Base-by-base conservation (phyloP, 768 basidiomycete species). In the Filobasidium floriforme region DNA sequence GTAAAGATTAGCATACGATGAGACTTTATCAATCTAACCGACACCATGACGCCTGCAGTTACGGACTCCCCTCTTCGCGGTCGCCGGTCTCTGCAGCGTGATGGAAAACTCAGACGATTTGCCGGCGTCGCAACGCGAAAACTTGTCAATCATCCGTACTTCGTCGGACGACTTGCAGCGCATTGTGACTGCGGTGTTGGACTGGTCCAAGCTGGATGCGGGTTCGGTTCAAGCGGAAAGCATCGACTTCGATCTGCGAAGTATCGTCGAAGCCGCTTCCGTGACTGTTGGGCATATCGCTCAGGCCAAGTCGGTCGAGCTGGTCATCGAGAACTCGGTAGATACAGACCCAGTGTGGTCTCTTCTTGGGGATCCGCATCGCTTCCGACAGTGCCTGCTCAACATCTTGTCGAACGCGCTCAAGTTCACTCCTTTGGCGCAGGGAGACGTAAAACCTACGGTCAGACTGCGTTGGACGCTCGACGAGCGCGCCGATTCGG, bases 121-220 rank as follows among this genome's bases (percentile, higher is more conserved):
- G n/a, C 52, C 72, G 9, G 61, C 46, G 5, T 69, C 71, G 0
- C 76, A 77, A 52, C 41, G 62, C 14, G 74, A 77, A 22, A 73
- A 73, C 51, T 54, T 77, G 11, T 59, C 59, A 11, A 73, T 69
- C 14, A 75, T n/a, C n/a, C n/a, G n/a, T n/a, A n/a, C n/a, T 77
- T 65, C 66, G 59, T 70, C 72, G 10, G 69, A 74, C 46, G 71
- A 75, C 52, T 68, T 77, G 15, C 68, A 75, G 12, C 69, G 69
- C 5, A 66, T 76, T 10, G 72, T 75, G 60, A 74, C 73, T 49
- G 72, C 73, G 41, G 70, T 76, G n/a, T 67, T 75, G 11, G 75
- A 74, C 68, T 49, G 32, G 44, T 51, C 54, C 7, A 70, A 70
- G 40, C 60, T 70, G 18, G 66, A 70, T 59, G 62, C 69, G 0